Evolutionary conservation across 208 protist species (phyloP), one percentile per base, ranked within the genome.

Genomic region (Trypanosoma theileri): DNA sequence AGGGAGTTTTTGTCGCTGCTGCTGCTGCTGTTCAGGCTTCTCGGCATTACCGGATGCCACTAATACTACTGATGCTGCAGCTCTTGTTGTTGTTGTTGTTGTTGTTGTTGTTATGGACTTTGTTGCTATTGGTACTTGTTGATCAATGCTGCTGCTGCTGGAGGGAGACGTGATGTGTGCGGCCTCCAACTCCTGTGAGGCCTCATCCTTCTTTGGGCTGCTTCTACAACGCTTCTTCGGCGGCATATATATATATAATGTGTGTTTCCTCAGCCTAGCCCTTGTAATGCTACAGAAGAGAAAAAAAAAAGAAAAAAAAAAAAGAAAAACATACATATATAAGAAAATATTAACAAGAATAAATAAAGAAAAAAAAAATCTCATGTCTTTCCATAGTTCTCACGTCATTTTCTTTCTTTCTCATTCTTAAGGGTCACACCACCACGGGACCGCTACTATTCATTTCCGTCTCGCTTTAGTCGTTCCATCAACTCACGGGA

Each of bases 401-500:
- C 44, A 14, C 44, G 3, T n/a, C 10, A 2, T 17, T 58, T 3
- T n/a, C 10, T 58, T 11, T 11, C 11, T 19, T 12, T 58, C 3
- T 58, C 16, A 35, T 41, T 14, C 10, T 21, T 35, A 17, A 21
- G 3, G 42, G 9, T 31, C 42, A 51, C 12, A n/a, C 26, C 35
- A n/a, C 24, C 2, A 9, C 22, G 17, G 3, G 10, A 9, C 9
- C 46, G 19, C 50, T 16, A 14, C 50, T 59, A 53, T 61, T 61
- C 57, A 41, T 53, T 46, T 24, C 56, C 16, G 9, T 69, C 19
- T 35, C 26, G n/a, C 17, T 16, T 40, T 24, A 93, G 64, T 24
- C 72, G 71, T 69, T 86, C 81, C 48, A 93, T 55, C 42, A 81
- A 31, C 13, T 86, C 78, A n/a, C 82, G 79, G 16, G 74, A 64